Base-by-base conservation (phyloP, 2,329 filamentous ascomycete species). In the Ilyonectria destructans region DNA sequence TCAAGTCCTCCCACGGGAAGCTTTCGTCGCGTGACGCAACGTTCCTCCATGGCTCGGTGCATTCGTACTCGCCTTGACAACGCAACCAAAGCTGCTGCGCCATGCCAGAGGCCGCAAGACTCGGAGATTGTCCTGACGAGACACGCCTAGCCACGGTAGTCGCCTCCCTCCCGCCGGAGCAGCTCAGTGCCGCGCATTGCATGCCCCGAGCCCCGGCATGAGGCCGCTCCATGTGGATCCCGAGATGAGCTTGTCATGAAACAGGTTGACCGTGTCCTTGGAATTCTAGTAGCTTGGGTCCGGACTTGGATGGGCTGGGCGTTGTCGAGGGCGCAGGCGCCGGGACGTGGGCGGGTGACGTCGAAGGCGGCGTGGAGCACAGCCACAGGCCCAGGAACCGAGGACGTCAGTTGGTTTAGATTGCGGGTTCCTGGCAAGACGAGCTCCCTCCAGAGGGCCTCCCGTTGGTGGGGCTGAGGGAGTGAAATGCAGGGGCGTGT, bases 51-150 rank as follows among this genome's bases (percentile, higher is more conserved):
- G 43, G 21, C 33, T 56, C 51, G 43, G 52, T 40, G 51, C 45
- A 46, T 57, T 57, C 57, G 26, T 54, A 35, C 40, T 19, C 40
- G 49, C 17, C n/a, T 21, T 37, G 19, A 46, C 48, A 26, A 64
- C 49, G 9, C 46, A 54, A 45, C 9, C 49, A 37, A 57, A 52
- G 33, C 29, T 51, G 63, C 63, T 66, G 63, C 58, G 63, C 63
- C 63, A 52, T 66, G 57, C 33, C 23, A 54, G 58, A 61, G 57
- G 57, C 57, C 57, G 48, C 58, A 21, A 56, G 12, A 13, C 23
- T 46, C 51, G 63, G 63, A 66, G 26, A 66, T 60, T 61, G n/a
- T 59, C 37, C 49, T 46, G n/a, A 17, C 21, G 15, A 40, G 7
- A 21, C 40, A 45, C 23, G 45, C 56, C 62, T 40, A 59, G 62